A percentile compares a stretch with the other conserved stretches of the same genome.
phyloP scores from a whole-genome alignment of 2,329 filamentous ascomycete genomes.

The Aspergillus alliaceus region DNA sequence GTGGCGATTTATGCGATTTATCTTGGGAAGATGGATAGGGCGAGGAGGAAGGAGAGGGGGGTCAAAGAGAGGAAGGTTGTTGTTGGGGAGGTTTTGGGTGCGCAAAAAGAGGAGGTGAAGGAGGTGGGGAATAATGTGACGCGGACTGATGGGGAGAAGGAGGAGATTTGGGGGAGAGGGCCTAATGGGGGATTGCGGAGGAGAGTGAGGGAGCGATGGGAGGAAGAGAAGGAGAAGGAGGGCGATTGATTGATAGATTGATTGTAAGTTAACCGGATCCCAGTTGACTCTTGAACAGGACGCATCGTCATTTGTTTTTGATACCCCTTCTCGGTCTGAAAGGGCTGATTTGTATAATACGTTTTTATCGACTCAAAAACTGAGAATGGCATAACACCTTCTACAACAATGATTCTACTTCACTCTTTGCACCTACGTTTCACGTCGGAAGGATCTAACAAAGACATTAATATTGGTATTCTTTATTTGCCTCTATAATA shows the following conservation, averaged over 20 bases:
- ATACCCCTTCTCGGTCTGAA: constrained; percentile 1
- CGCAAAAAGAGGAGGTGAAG: not conserved
- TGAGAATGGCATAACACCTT: not conserved
- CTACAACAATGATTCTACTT: not conserved
- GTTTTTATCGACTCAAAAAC: constrained; percentile 1
- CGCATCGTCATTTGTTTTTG: not conserved
- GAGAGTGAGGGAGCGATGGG: constrained; percentile 42
- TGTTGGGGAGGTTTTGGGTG: constrained; percentile 22
- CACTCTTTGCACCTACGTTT: not conserved
- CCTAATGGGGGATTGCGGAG: constrained; percentile 42
- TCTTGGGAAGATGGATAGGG: constrained; percentile 43
- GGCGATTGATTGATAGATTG: constrained; percentile 1
- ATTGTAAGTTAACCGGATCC: constrained; percentile 9
- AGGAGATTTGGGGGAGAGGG: constrained; percentile 44
- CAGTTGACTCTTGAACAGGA: constrained; percentile 10
- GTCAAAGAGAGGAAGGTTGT: constrained; percentile 42
- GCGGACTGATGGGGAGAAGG: constrained; percentile 19
- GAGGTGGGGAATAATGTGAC: not conserved
- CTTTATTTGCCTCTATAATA: constrained; percentile 3
- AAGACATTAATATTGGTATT: constrained; percentile 9
- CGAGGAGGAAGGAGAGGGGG: constrained; percentile 37
- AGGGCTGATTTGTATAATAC: constrained; percentile 7
- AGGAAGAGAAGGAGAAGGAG: constrained; percentile 24
- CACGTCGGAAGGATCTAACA: not conserved
- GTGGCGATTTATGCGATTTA: constrained; percentile 49